Conservation (phyloP, 2,329 filamentous ascomycete genomes). For the Bipolaris zeicola region DNA sequence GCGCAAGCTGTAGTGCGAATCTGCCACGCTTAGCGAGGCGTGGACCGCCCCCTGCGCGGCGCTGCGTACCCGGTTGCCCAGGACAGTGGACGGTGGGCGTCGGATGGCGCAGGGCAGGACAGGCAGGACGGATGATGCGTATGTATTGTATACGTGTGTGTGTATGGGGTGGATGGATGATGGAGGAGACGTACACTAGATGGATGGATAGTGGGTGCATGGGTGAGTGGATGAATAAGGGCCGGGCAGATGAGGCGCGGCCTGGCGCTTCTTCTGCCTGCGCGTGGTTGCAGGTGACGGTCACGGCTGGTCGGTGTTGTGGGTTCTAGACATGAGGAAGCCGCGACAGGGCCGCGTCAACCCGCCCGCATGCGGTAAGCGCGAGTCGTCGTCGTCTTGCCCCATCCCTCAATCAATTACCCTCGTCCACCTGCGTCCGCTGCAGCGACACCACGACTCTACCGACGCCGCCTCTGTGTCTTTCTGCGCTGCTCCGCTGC, state of each 20-base stretch:
- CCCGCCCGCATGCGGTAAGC: slow-evolving; percentile 18
- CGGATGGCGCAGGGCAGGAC: neutral
- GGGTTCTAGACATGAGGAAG: slow-evolving; percentile 20
- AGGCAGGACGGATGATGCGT: neutral
- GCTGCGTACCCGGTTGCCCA: slow-evolving; percentile 1
- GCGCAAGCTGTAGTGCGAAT: slow-evolving; percentile 21
- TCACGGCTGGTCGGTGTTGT: slow-evolving; percentile 15
- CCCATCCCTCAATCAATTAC: slow-evolving; percentile 23
- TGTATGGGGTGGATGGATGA: neutral
- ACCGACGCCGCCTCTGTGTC: slow-evolving; percentile 8
- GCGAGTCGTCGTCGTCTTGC: slow-evolving; percentile 17
- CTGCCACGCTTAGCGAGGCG: slow-evolving; percentile 16
- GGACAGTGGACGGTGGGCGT: neutral
- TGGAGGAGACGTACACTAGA: no score
- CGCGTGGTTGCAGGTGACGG: slow-evolving; percentile 11
- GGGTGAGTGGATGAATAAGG: neutral
- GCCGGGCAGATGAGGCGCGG: neutral
- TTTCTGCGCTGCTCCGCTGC: slow-evolving; percentile 15
- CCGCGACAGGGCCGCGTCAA: slow-evolving; percentile 24
- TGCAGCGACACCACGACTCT: slow-evolving; percentile 13
- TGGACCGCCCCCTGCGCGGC: slow-evolving; percentile 12
- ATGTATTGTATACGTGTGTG: neutral
- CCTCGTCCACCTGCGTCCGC: slow-evolving; percentile 16
- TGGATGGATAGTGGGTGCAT: neutral
- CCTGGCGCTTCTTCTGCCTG: neutral